Evolutionary conservation across 306 rosid species (phyloP).

Genomic region (Arachis hypogaea): DNA sequence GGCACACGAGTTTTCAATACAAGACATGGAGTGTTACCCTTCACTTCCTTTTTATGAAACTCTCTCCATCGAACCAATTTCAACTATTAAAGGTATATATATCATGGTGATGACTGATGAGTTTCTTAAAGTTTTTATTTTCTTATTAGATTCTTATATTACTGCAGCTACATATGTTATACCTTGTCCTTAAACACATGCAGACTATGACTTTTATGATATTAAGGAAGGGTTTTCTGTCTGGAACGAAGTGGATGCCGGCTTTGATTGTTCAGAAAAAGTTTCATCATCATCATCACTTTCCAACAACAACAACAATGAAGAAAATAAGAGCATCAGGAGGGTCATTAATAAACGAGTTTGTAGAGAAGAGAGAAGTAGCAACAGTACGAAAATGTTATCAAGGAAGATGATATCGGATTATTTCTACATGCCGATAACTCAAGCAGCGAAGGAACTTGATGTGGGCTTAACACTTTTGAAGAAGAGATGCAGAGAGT

Average conservation of each 20-base stretch:
- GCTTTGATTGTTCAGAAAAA: constrained; percentile 36
- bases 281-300: neutral
- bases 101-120: neutral
- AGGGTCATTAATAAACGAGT: neutral
- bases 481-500: constrained; percentile 83
- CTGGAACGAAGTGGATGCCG: constrained; percentile 41
- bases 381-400: constrained; percentile 42
- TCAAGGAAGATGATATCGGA: constrained; percentile 54
- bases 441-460: constrained; percentile 76
- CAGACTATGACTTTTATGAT: constrained; percentile 46
- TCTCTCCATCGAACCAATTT: constrained; percentile 42
- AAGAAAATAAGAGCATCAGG: neutral
- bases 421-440: constrained; percentile 83
- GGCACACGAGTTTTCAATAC: constrained; percentile 38
- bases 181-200: neutral
- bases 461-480: constrained; percentile 77
- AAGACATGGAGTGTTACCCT: constrained; percentile 39
- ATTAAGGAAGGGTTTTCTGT: constrained; percentile 25
- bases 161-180: too few species aligned
- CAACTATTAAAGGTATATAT: constrained; percentile 40
- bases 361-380: constrained; percentile 22
- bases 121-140: neutral
- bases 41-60: constrained; percentile 38
- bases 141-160: too few species aligned
- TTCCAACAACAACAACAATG: constrained; percentile 7